Evolutionary conservation across 495 filamentous ascomycete genomes (phyloP), one percentile per base, ranked within the genome.

Genomic region (Chlorociboria aeruginascens): DNA sequence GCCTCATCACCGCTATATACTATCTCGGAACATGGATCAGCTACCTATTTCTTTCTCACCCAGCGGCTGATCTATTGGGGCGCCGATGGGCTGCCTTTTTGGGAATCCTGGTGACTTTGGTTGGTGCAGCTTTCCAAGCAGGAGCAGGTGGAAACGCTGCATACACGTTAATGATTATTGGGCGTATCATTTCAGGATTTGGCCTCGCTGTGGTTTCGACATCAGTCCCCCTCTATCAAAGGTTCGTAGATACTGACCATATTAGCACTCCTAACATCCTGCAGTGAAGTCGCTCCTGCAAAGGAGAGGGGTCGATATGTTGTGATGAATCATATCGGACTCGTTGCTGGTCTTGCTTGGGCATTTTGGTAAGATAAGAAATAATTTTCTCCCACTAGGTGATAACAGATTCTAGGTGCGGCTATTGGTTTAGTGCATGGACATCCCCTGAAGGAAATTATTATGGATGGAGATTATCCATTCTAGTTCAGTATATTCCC

Each of bases 161-260:
- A 0, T 61, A 69, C 4, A 65, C 60, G n/a, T 70, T 74, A 70
- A 70, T 79, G 58, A 63, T 76, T 20, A 56, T 64, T 11, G 72
- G 73, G 1, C 65, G 74, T 13, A 65, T 77, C 28, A 66, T 76
- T 32, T 69, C 70, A 0, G 74, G 74, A 3, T 39, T 73, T 17
- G 74, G 73, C 0, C 66, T 69, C 12, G 72, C 69, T 0, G 58
- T 77, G 38, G 62, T 78, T 3, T 75, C 71, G 3, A 73, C 71
- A 6, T 66, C 71, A n/a, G 73, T 77, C 11, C 73, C 75, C 3
- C 50, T 77, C 6, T 78, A 77, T 46, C 74, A 76, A 49, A 76
- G 70, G 73, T 72, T 25, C 12, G 48, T 43, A 28, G 29, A 25
- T 25, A 25, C 20, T 25, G 20, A 25, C 20, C 20, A 1, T 4